phyloP scores from a whole-genome alignment of 352 stramenopile species.

The Phytophthora melonis region DNA sequence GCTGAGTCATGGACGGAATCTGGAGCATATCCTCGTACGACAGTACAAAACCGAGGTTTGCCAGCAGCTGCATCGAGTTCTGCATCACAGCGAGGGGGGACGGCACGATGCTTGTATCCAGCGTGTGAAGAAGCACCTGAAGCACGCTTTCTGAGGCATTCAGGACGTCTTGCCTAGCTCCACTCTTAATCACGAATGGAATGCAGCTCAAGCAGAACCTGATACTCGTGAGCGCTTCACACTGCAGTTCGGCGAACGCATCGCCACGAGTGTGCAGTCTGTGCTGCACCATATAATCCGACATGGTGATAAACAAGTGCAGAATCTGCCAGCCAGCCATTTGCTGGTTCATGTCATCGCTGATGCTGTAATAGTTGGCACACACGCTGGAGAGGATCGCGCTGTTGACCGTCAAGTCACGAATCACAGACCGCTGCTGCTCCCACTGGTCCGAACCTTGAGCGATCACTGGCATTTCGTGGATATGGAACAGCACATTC shows the following conservation, averaged over 20 bases:
- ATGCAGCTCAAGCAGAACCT: slow-evolving; percentile 68
- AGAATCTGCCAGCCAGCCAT: slow-evolving; percentile 76
- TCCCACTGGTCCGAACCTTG: slow-evolving; percentile 57
- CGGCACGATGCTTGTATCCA: slow-evolving; percentile 74
- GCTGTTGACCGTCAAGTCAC: slow-evolving; percentile 67
- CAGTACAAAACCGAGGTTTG: slow-evolving; percentile 69
- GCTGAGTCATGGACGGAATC: slow-evolving; percentile 74
- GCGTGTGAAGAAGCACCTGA: slow-evolving; percentile 61
- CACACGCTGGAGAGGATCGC: slow-evolving; percentile 71
- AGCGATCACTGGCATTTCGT: slow-evolving; percentile 52
- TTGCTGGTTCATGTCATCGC: slow-evolving; percentile 60
- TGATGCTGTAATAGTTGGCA: slow-evolving; percentile 68
- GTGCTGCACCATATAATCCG: slow-evolving; percentile 70
- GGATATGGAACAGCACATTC: slow-evolving; percentile 57
- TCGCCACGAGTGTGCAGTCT: slow-evolving; percentile 64
- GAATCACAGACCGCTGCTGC: slow-evolving; percentile 58
- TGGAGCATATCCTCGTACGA: slow-evolving; percentile 75
- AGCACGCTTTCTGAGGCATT: slow-evolving; percentile 61
- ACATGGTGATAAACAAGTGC: slow-evolving; percentile 67
- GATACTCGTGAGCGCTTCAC: slow-evolving; percentile 71
- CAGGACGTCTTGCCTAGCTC: slow-evolving; percentile 60
- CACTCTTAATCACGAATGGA: slow-evolving; percentile 65
- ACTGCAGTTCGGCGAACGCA: slow-evolving; percentile 67
- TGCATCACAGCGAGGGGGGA: slow-evolving; percentile 71
- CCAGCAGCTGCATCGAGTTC: slow-evolving; percentile 73